Evolutionary conservation across 306 rosid species (phyloP).

Genomic region (Cucurbita moschata): DNA sequence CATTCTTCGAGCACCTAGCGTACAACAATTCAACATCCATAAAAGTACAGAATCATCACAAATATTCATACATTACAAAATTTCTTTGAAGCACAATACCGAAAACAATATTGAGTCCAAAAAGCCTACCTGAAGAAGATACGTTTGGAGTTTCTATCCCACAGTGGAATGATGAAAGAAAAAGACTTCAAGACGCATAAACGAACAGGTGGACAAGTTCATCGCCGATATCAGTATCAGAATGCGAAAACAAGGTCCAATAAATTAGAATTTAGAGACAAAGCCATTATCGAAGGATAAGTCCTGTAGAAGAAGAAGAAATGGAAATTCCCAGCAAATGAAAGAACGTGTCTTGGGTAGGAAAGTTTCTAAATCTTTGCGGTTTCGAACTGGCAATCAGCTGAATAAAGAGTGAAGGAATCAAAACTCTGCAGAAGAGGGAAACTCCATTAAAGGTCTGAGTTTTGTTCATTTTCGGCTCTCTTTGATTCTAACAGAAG

Average conservation of each 20-base stretch:
- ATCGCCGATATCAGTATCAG: not conserved
- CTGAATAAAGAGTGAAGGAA: not conserved
- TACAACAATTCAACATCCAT: not conserved
- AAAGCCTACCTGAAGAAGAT: not conserved
- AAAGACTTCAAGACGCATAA: not conserved
- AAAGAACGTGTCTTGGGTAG: not conserved
- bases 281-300: not conserved
- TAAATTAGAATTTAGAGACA: not conserved
- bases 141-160: not conserved
- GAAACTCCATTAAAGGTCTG: not conserved
- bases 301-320: not conserved
- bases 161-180: not conserved
- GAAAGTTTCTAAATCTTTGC: not conserved
- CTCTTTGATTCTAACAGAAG: not conserved
- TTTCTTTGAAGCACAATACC: not conserved
- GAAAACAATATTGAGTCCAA: not conserved
- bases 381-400: not conserved
- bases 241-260: not conserved
- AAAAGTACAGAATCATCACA: not conserved
- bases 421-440: not conserved
- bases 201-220: not conserved
- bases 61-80: not conserved
- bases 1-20: slow-evolving; percentile 4
- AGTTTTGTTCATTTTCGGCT: not conserved
- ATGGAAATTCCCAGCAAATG: not conserved